phyloP scores from a whole-genome alignment of 139 green algal genomes.

The Mychonastes homosphaera region DNA sequence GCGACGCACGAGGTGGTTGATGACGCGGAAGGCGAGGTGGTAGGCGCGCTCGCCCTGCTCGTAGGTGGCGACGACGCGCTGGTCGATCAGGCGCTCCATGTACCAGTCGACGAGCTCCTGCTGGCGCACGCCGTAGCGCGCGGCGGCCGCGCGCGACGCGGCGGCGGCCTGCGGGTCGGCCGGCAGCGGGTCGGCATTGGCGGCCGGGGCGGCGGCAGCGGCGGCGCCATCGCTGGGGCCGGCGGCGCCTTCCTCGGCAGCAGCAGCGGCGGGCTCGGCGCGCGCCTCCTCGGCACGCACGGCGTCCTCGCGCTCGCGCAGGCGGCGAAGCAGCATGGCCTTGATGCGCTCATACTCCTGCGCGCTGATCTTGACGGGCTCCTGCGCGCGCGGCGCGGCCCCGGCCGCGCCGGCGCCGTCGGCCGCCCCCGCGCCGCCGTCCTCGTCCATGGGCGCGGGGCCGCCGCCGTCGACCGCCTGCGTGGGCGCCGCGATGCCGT shows the following conservation, averaged over 20 bases:
- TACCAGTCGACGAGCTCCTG: conserved; percentile 76
- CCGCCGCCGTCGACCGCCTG: not conserved
- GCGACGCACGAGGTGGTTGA: conserved; percentile 60
- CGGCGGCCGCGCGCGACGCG: no score
- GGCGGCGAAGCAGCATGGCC: conserved; percentile 48
- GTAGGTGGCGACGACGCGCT: conserved; percentile 27
- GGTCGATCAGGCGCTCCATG: conserved; percentile 50
- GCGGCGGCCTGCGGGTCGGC: not conserved
- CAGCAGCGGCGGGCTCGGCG: conserved; percentile 15
- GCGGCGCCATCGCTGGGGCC: conserved; percentile 9
- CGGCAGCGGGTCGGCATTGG: conserved; percentile 12
- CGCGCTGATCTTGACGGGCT: conserved; percentile 49
- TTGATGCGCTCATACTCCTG: conserved; percentile 70
- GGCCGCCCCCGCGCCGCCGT: no score
- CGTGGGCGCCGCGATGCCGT: not conserved
- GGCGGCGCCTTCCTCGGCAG: conserved; percentile 16
- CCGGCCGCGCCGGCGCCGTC: conserved; percentile 1
- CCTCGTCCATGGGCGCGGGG: no score
- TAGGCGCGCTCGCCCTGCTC: conserved; percentile 29
- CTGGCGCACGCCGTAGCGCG: conserved; percentile 45
- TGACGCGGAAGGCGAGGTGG: conserved; percentile 46
- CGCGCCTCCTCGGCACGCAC: conserved; percentile 27
- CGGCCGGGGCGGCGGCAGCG: not conserved
- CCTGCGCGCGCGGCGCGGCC: conserved; percentile 4
- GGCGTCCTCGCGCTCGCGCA: conserved; percentile 40